These are phyloP conservation scores for Beauveria pseudobassiana DNA, from an alignment of 2,329 filamentous ascomycete genomes.

Conservation along the genomic window DNA sequence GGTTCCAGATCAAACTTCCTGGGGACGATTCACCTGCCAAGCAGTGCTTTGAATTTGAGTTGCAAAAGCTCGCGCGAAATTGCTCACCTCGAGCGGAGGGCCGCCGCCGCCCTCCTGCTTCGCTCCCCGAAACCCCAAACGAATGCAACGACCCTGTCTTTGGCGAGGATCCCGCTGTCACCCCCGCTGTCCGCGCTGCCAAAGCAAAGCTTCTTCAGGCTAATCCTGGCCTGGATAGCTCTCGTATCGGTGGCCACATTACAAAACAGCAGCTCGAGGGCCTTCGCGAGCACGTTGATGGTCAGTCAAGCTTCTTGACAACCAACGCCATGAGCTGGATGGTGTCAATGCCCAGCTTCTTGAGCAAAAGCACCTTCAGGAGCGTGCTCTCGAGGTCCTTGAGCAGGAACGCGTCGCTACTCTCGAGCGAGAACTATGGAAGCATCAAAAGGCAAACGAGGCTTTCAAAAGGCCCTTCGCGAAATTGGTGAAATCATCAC, in stretches of 20 bases:
- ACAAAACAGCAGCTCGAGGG: slow-evolving; percentile 79
- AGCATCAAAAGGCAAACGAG: slow-evolving; percentile 96
- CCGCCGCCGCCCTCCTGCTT: slow-evolving; percentile 49
- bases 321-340: slow-evolving; percentile 77
- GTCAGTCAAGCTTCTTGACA: slow-evolving; percentile 86
- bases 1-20: slow-evolving; percentile 59
- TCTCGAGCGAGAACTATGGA: slow-evolving; percentile 87
- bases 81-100: slow-evolving; percentile 74
- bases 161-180: slow-evolving; percentile 40
- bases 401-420: slow-evolving; percentile 83
- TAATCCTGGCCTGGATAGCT: slow-evolving; percentile 32
- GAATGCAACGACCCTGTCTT: slow-evolving; percentile 62
- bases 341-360: slow-evolving; percentile 79
- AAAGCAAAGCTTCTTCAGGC: slow-evolving; percentile 40
- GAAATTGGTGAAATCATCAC: slow-evolving; percentile 98
- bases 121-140: slow-evolving; percentile 74
- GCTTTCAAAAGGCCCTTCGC: slow-evolving; percentile 95
- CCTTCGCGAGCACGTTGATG: slow-evolving; percentile 83
- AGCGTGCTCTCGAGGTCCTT: slow-evolving; percentile 71
- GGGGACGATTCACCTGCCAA: slow-evolving; percentile 72
- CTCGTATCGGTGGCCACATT: slow-evolving; percentile 41
- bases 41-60: slow-evolving; percentile 70
- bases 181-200: slow-evolving; percentile 32
- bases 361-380: slow-evolving; percentile 78
- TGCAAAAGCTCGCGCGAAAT: slow-evolving; percentile 69